Evolutionary conservation across 495 filamentous ascomycete genomes (phyloP), one percentile per base, ranked within the genome.

Genomic region (Staphylotrichum longicolle): DNA sequence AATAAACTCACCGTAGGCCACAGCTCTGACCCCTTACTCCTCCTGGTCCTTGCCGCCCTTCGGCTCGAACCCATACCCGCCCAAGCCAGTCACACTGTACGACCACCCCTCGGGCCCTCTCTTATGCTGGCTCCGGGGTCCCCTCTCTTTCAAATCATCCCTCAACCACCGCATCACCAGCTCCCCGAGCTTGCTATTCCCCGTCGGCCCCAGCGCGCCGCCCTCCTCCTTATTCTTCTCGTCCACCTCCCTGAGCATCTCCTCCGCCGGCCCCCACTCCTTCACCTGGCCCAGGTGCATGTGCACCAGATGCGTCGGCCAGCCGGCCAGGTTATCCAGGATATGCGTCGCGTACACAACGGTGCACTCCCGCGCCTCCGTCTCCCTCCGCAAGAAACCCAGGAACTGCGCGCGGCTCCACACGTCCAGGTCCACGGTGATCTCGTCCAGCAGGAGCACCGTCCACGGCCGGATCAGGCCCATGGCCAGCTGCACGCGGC

Each of bases 311-410:
- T 99, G 93, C 0, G 88, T 96, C 53, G 94, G 94, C 94, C 94
- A 99, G 40, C 84, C 84, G 1, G 90, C 90, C 33, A 97, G 72
- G 64, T 96, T 95, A 70, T 99, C 94, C 66, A 99, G 72, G 56
- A 99, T 96, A 72, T 99, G 94, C 20, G 94, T 98, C 32, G 94
- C 94, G 74, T 99, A 99, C 33, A 98, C 93, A 65, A 99, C 89
- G 3, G 94, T 96, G 70, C 91, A 96, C 9, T 83, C 74, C 51
- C 95, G 77, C 7, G 68, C 76, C 77, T 92, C 88, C 0, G 94
- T 97, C 82, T 99, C 94, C 27, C 80, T 80, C 70, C 91, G 90
- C 69, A 99, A 70, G 71, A 91, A 99, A 3, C 77, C 74, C n/a
- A 99, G 78, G 72, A 99, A 99, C 66, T 91, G 87, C 61, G 83